Evolutionary conservation across 2,329 filamentous ascomycete genomes (phyloP).

Genomic region (Ilyonectria destructans): DNA sequence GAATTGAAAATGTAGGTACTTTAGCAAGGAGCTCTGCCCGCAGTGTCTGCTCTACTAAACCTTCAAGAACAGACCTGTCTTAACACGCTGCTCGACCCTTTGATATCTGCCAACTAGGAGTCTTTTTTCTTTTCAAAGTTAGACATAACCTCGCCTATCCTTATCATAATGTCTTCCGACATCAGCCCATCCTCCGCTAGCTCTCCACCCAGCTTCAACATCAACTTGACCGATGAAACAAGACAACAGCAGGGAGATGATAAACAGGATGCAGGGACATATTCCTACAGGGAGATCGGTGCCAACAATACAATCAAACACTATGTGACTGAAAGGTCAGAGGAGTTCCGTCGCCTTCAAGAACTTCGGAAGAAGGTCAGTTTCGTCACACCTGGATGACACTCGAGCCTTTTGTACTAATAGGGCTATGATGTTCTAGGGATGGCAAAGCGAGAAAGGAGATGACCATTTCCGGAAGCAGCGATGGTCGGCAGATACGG

Average conservation of each 20-base stretch:
- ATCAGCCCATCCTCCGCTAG: background rate
- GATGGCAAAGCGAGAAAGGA: conserved; percentile 61
- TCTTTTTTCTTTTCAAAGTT: too few species aligned
- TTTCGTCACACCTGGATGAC: too few species aligned
- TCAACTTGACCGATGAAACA: background rate
- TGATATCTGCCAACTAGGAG: too few species aligned
- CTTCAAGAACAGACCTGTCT: background rate
- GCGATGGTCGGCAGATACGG: conserved; percentile 56
- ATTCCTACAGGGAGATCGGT: too few species aligned
- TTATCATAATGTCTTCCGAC: background rate
- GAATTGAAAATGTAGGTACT: background rate
- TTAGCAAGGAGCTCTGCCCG: background rate
- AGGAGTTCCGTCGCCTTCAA: conserved; percentile 26
- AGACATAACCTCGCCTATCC: rapidly evolving
- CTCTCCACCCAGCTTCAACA: background rate
- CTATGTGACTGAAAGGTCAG: conserved; percentile 17
- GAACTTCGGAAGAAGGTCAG: conserved; percentile 32
- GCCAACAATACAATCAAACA: conserved; percentile 6
- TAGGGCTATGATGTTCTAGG: conserved; percentile 50
- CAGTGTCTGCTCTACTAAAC: too few species aligned
- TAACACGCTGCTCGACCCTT: background rate
- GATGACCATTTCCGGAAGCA: conserved; percentile 62
- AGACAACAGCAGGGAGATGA: background rate
- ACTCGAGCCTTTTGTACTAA: background rate
- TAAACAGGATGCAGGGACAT: background rate